Percentiles rank a stretch among this genome's conserved stretches.
Evolutionary conservation across 495 filamentous ascomycete species (phyloP).

Genomic region (Hyphodiscus hymeniophilus): DNA sequence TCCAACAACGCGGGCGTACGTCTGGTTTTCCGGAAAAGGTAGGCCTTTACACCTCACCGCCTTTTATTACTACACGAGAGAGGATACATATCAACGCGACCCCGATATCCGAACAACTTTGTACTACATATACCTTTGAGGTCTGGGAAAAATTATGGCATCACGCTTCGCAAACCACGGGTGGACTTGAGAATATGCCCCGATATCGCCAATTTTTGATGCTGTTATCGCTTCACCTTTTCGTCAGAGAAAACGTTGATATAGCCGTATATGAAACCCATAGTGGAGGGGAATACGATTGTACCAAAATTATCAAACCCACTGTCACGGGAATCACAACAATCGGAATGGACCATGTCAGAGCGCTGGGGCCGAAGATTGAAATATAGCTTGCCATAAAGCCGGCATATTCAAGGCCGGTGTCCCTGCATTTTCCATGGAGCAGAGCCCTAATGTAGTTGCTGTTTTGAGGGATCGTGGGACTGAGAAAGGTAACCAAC

Average conservation of each 20-base stretch:
- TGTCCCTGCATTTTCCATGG: constrained; percentile 60
- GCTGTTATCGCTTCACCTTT: constrained; percentile 81
- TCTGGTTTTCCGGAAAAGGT: constrained; percentile 48
- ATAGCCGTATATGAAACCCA: constrained; percentile 83
- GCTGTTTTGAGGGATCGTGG: constrained; percentile 59
- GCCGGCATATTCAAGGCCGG: constrained; percentile 79
- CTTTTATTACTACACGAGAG: constrained; percentile 77
- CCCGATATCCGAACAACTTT: constrained; percentile 69
- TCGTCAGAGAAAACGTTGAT: constrained; percentile 69
- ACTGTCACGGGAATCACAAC: constrained; percentile 69
- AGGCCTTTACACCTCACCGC: constrained; percentile 82
- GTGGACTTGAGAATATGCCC: constrained; percentile 53
- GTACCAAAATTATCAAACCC: constrained; percentile 79
- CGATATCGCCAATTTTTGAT: constrained; percentile 85
- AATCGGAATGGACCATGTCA: constrained; percentile 82
- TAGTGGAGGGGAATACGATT: constrained; percentile 87
- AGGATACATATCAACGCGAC: constrained; percentile 73
- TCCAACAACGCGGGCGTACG: constrained; percentile 28
- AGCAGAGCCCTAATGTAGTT: constrained; percentile 56
- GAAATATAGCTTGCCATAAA: constrained; percentile 97
- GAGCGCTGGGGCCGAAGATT: constrained; percentile 73
- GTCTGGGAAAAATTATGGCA: constrained; percentile 71
- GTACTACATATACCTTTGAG: constrained; percentile 80
- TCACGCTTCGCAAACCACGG: constrained; percentile 48
- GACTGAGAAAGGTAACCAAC: constrained; percentile 33